Conservation (phyloP, 2,329 filamentous ascomycete species). For the Blastomyces gilchristii region DNA sequence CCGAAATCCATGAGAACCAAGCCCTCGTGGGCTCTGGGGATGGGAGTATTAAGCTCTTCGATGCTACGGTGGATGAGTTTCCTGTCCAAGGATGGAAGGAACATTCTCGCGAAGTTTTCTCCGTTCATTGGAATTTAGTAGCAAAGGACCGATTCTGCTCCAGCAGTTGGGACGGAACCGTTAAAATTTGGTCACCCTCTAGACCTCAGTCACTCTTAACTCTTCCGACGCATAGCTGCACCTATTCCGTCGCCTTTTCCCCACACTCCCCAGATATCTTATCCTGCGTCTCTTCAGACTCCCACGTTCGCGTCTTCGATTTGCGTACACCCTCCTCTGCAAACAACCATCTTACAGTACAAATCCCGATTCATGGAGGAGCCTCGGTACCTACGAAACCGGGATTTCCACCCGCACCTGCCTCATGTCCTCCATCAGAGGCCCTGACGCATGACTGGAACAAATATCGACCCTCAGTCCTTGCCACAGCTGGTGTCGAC, state of each 20-base stretch:
- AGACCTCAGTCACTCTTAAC: constrained; percentile 66
- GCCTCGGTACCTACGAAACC: constrained; percentile 34
- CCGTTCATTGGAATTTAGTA: constrained; percentile 83
- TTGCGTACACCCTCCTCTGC: constrained; percentile 75
- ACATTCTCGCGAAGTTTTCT: constrained; percentile 86
- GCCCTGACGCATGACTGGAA: constrained; percentile 97
- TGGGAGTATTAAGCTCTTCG: constrained; percentile 89
- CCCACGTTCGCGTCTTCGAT: constrained; percentile 82
- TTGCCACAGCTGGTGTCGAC: constrained; percentile 87
- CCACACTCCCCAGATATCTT: constrained; percentile 78
- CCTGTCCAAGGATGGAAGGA: constrained; percentile 88
- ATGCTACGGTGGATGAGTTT: constrained; percentile 68
- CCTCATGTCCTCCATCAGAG: constrained; percentile 57
- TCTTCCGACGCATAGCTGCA: constrained; percentile 83
- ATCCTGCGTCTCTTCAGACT: constrained; percentile 81
- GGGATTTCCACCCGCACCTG: constrained; percentile 25
- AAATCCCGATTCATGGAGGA: constrained; percentile 71
- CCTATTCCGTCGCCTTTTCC: constrained; percentile 84
- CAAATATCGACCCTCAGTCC: constrained; percentile 77
- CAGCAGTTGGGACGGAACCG: constrained; percentile 89
- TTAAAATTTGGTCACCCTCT: constrained; percentile 90
- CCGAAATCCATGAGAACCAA: constrained; percentile 93
- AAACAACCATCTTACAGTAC: constrained; percentile 73
- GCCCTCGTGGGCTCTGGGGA: constrained; percentile 81
- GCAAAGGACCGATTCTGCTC: constrained; percentile 85